Base-by-base conservation (phyloP, 768 basidiomycete genomes). In the Mycena chlorophos region DNA sequence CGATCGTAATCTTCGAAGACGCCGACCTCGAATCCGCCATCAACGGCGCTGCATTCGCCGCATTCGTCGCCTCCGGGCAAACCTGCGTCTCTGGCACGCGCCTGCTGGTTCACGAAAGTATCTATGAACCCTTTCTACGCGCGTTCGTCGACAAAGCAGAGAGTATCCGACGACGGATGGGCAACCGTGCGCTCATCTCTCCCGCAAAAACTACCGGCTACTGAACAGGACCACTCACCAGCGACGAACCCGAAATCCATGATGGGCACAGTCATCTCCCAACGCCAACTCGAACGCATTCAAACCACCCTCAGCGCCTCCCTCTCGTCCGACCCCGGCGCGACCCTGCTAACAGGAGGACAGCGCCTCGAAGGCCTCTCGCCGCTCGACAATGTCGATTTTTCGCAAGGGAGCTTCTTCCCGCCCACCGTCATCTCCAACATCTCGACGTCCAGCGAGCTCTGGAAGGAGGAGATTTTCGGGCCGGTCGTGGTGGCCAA, bases 11-110 rank as follows among this genome's bases (percentile, higher is more conserved):
- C 10, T 94, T 93, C 64, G 75, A 86, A 48, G 90, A 94, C 65
- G 86, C 89, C 5, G 87, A 93, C 63, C 63, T 91, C 48, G 60
- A 72, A 20, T 78, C 82, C n/a, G 87, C 91, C 0, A 87, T 89
- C 20, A 93, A 94, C 58, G 92, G 92, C 17, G 83, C 82, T 5
- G 87, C 89, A 0, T 94, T 94, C 65, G 87, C 90, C 10, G 83
- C 87, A 1, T 94, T 94, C 63, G 75, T 94, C 48, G 92, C 92
- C 1, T 91, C 89, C 22, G 92, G 92, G 3, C 92, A 94, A 72
- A 93, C 91, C 8, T 93, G 91, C 56, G 87, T 94, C n/a, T 93
- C 91, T 2, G 91, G 90, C n/a, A 86, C 90, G 13, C 82, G 91
- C n/a, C 74, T 94, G 19, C 75, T 93, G 4, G 71, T 94, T 5